Percentiles rank a stretch among this genome's conserved stretches.
Evolutionary conservation across 805 yeast genomes (phyloP).

Genomic region (Metschnikowia reukaufii): DNA sequence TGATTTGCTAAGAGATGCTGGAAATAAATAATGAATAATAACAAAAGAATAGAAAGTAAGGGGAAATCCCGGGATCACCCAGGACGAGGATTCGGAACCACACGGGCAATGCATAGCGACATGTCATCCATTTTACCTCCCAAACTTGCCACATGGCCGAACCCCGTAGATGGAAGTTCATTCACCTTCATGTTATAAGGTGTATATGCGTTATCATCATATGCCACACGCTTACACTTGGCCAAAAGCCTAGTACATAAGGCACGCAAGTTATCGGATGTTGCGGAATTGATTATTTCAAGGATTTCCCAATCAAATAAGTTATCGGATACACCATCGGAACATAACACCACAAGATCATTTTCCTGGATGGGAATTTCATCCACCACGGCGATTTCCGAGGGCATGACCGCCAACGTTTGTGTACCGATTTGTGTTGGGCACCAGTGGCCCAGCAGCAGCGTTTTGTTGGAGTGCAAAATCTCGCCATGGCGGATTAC

Average conservation of each 20-base stretch:
- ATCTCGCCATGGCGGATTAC: conserved; percentile 48
- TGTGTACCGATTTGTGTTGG: conserved; percentile 59
- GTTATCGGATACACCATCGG: conserved; percentile 57
- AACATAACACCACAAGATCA: conserved; percentile 48
- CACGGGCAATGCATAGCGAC: conserved; percentile 50
- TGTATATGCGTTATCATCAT: conserved; percentile 51
- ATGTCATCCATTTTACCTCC: conserved; percentile 60
- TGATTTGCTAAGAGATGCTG: no score
- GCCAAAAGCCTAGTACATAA: conserved; percentile 42
- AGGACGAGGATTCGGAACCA: conserved; percentile 21
- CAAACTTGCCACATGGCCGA: conserved; percentile 33
- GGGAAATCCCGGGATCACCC: neutral
- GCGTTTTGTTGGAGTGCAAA: conserved; percentile 45
- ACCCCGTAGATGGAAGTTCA: conserved; percentile 34
- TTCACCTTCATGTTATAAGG: conserved; percentile 55
- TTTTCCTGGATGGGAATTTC: conserved; percentile 38
- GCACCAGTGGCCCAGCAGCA: conserved; percentile 45
- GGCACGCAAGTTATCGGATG: conserved; percentile 34
- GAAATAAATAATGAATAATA: neutral
- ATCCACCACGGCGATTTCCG: conserved; percentile 48
- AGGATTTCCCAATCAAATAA: conserved; percentile 49
- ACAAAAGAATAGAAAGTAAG: neutral
- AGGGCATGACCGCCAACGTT: conserved; percentile 41
- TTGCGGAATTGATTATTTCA: conserved; percentile 33
- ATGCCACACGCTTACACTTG: conserved; percentile 49